Conservation (phyloP, 257 asterid genomes). For the Solanum microdontum region DNA sequence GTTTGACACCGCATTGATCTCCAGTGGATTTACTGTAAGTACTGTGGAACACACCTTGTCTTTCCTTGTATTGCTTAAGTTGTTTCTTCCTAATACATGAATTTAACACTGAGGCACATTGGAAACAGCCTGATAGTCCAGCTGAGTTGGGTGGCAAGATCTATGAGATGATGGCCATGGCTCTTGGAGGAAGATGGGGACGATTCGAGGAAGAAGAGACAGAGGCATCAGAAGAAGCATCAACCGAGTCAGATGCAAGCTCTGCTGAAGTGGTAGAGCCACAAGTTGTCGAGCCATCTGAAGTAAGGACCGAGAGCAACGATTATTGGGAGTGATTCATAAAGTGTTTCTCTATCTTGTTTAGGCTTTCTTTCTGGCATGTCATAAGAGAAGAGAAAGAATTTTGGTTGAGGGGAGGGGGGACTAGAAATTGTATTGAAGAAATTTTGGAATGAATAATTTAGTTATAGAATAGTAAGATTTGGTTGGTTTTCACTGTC, state of each 20-base stretch:
- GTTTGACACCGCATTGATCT: constrained; percentile 80
- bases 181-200: constrained; percentile 99
- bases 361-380: background rate
- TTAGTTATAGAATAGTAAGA: background rate
- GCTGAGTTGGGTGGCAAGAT: constrained; percentile 92
- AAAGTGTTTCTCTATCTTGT: constrained; percentile 26
- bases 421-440: background rate
- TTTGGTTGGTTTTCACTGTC: background rate
- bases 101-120: background rate
- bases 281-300: constrained; percentile 76
- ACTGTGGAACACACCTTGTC: background rate
- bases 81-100: background rate
- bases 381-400: background rate
- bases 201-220: constrained; percentile 41
- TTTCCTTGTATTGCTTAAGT: background rate
- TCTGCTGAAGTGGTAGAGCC: constrained; percentile 25
- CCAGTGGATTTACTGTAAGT: constrained; percentile 96
- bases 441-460: background rate
- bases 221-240: background rate
- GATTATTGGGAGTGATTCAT: constrained; percentile 40
- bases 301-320: constrained; percentile 64
- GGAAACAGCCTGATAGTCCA: constrained; percentile 86
- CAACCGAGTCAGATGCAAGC: constrained; percentile 18
- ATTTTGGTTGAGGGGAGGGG: background rate
- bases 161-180: constrained; percentile 98